These are phyloP conservation scores for Beauveria pseudobassiana DNA, from an alignment of 2,329 filamentous ascomycete genomes.

Conservation along the genomic window DNA sequence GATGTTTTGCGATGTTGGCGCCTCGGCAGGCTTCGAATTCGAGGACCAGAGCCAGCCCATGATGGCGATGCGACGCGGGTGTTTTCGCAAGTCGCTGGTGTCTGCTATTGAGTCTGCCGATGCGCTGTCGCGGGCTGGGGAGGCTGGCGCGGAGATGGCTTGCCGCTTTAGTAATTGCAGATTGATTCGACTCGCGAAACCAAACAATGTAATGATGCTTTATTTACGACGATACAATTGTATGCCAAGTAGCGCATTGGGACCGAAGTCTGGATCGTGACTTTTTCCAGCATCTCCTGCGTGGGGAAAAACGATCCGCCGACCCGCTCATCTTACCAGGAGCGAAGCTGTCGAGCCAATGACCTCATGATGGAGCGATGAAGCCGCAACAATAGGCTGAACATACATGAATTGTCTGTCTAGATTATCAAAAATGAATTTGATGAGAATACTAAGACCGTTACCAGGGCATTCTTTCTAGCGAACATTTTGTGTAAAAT, in stretches of 20 bases:
- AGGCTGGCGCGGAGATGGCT: neutral
- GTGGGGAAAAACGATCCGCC: constrained; percentile 11
- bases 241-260: neutral
- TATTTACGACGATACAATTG: neutral
- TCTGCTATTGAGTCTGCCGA: neutral
- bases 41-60: constrained; percentile 60
- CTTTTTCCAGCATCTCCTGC: neutral
- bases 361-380: constrained; percentile 2
- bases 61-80: constrained; percentile 15
- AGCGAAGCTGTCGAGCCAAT: neutral
- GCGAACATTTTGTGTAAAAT: too few relatives aligned
- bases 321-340: neutral
- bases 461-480: too few relatives aligned
- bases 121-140: neutral
- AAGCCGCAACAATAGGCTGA: too few relatives aligned
- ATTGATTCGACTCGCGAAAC: neutral
- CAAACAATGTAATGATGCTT: neutral
- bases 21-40: constrained; percentile 18
- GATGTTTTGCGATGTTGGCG: constrained; percentile 18
- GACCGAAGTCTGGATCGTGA: neutral
- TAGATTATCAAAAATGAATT: too few relatives aligned
- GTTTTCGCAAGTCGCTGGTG: neutral
- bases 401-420: too few relatives aligned
- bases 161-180: too few relatives aligned
- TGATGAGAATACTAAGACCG: neutral